Evolutionary conservation across 2,329 filamentous ascomycete genomes (phyloP).

Genomic region (Aspergillus persii): DNA sequence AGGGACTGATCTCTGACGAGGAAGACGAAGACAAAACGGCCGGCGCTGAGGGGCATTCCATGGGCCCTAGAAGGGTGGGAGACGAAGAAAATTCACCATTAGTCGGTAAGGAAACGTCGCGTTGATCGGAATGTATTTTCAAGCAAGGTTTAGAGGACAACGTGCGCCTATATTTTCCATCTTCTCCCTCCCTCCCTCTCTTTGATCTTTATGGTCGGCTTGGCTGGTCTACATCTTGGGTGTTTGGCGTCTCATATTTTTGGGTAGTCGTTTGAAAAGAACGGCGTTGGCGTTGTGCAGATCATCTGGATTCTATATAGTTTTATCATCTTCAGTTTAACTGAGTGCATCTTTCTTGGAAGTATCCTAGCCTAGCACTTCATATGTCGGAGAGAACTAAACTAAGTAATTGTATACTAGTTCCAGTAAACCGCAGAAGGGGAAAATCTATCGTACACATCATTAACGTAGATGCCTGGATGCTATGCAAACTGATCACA

Average conservation of each 20-base stretch:
- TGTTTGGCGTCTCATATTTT: neutral
- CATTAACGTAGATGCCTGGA: conserved; percentile 2
- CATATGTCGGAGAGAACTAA: neutral
- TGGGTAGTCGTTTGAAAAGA: neutral
- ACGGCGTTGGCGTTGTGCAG: neutral
- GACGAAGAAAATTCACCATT: conserved; percentile 30
- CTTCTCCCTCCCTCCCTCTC: neutral
- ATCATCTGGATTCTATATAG: too few species aligned
- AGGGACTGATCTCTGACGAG: conserved; percentile 84
- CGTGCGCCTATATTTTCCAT: neutral
- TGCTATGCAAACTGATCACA: neutral
- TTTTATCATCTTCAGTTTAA: too few species aligned
- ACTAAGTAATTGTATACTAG: neutral
- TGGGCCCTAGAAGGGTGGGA: conserved; percentile 28
- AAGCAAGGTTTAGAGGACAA: neutral
- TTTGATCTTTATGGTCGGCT: neutral
- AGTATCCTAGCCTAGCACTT: too few species aligned
- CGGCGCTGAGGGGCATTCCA: conserved; percentile 9
- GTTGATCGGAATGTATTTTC: neutral
- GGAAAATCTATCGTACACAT: conserved; percentile 11
- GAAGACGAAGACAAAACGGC: conserved; percentile 56
- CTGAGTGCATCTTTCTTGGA: too few species aligned
- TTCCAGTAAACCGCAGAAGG: too few species aligned
- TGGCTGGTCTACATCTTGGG: neutral
- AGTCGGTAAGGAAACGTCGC: conserved; percentile 16